Conservation (phyloP, 2,329 filamentous ascomycete species). For the Fusarium avenaceum region DNA sequence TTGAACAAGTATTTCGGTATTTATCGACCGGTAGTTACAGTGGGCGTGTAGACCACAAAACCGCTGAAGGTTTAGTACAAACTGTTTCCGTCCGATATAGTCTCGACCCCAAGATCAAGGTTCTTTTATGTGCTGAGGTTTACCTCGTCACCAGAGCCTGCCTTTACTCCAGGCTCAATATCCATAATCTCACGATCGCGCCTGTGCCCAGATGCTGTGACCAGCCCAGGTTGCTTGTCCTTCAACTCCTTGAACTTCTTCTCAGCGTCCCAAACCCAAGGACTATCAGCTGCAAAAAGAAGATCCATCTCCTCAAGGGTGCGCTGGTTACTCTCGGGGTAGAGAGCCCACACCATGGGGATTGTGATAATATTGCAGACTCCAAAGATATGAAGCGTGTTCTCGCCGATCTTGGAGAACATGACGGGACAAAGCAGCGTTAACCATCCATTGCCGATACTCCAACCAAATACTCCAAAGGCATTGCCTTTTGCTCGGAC, state of each 20-base stretch:
- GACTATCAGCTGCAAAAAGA: slow-evolving; percentile 74
- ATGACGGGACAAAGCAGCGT: slow-evolving; percentile 65
- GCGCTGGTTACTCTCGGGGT: slow-evolving; percentile 80
- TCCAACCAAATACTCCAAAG: slow-evolving; percentile 82
- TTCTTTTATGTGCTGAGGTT: slow-evolving; percentile 8
- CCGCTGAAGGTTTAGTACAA: too few relatives aligned
- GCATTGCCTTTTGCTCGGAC: slow-evolving; percentile 81
- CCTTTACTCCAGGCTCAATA: slow-evolving; percentile 16
- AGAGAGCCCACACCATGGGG: slow-evolving; percentile 79
- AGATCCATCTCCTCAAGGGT: slow-evolving; percentile 83
- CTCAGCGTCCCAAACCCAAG: slow-evolving; percentile 80
- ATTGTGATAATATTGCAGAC: slow-evolving; percentile 75
- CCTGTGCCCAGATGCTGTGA: slow-evolving; percentile 14
- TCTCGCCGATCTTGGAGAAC: slow-evolving; percentile 61
- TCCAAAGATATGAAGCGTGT: slow-evolving; percentile 81
- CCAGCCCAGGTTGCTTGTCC: slow-evolving; percentile 67
- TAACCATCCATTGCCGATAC: slow-evolving; percentile 78
- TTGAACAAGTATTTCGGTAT: too few relatives aligned
- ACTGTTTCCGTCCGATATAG: too few relatives aligned
- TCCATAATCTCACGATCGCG: slow-evolving; percentile 20
- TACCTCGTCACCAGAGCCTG: slow-evolving; percentile 17
- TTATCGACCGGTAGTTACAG: too few relatives aligned
- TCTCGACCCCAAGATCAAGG: too few relatives aligned
- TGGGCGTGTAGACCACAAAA: too few relatives aligned
- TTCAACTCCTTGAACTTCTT: slow-evolving; percentile 73